phyloP scores from a whole-genome alignment of 805 yeast genomes.

The Blastobotrys terrestris region DNA sequence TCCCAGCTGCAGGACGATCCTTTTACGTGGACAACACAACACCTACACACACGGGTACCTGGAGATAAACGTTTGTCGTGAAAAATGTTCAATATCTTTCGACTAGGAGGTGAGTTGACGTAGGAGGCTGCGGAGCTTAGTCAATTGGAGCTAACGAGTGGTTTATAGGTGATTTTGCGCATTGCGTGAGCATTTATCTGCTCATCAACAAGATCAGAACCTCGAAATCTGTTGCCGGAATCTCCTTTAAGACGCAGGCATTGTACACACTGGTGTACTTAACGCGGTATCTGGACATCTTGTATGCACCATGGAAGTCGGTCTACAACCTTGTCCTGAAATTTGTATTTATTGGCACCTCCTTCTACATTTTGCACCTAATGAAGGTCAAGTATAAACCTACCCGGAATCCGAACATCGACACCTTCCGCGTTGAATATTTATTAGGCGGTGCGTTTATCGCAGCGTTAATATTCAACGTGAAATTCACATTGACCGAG shows the following conservation, averaged over 20 bases:
- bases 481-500: constrained; percentile 52
- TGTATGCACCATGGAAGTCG: constrained; percentile 38
- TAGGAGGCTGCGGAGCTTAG: neutral
- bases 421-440: constrained; percentile 70
- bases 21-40: constrained; percentile 2
- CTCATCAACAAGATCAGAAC: constrained; percentile 63
- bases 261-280: constrained; percentile 68
- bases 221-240: constrained; percentile 67
- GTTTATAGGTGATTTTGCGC: constrained; percentile 66
- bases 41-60: neutral
- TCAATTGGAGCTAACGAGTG: constrained; percentile 2
- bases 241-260: constrained; percentile 82
- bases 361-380: constrained; percentile 66
- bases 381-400: constrained; percentile 58
- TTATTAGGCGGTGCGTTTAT: constrained; percentile 58
- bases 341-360: constrained; percentile 67
- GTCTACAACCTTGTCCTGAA: constrained; percentile 78
- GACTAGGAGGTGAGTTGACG: constrained; percentile 9
- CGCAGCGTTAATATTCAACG: constrained; percentile 57
- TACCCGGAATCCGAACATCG: constrained; percentile 53
- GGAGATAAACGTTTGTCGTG: neutral
- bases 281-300: constrained; percentile 64
- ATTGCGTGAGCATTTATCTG: constrained; percentile 70
- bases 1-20: neutral
- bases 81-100: constrained; percentile 10